Conservation (phyloP, 1,284 basidiomycete species). For the Mycosarcoma maydis region DNA sequence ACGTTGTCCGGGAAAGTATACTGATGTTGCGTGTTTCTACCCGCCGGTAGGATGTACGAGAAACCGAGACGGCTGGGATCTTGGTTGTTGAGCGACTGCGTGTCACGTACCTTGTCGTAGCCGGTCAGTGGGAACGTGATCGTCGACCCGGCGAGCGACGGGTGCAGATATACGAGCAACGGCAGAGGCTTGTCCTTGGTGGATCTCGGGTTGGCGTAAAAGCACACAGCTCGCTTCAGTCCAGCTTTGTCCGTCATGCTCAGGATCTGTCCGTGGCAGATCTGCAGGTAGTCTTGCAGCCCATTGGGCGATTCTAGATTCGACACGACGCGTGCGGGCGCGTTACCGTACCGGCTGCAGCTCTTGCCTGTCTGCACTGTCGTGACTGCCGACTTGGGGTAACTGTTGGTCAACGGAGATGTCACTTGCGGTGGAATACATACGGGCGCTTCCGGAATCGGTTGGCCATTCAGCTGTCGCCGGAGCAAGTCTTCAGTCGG, state of each 20-base stretch:
- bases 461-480: background rate
- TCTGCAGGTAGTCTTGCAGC: conserved; percentile 17
- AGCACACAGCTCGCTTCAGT: conserved; percentile 15
- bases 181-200: conserved; percentile 23
- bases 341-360: conserved; percentile 21
- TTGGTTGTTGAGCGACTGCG: conserved; percentile 23
- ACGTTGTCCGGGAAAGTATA: conserved; percentile 27
- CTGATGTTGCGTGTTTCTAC: conserved; percentile 26
- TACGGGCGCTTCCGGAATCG: background rate
- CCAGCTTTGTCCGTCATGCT: conserved; percentile 18
- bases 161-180: conserved; percentile 25
- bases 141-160: conserved; percentile 10
- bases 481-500: conserved; percentile 6
- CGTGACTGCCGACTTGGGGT: conserved; percentile 29
- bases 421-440: conserved; percentile 19
- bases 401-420: conserved; percentile 7
- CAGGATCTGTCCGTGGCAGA: conserved; percentile 22
- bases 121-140: conserved; percentile 19
- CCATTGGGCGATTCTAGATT: conserved; percentile 24
- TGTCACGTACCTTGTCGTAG: conserved; percentile 14
- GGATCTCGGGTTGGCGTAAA: conserved; percentile 31
- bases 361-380: conserved; percentile 25
- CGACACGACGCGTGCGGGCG: conserved; percentile 10
- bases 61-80: conserved; percentile 20
- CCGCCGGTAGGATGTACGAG: conserved; percentile 27